Percentiles rank a stretch among this genome's conserved stretches.
phyloP scores from a whole-genome alignment of 2,329 filamentous ascomycete genomes.

The Penicillium sp. region DNA sequence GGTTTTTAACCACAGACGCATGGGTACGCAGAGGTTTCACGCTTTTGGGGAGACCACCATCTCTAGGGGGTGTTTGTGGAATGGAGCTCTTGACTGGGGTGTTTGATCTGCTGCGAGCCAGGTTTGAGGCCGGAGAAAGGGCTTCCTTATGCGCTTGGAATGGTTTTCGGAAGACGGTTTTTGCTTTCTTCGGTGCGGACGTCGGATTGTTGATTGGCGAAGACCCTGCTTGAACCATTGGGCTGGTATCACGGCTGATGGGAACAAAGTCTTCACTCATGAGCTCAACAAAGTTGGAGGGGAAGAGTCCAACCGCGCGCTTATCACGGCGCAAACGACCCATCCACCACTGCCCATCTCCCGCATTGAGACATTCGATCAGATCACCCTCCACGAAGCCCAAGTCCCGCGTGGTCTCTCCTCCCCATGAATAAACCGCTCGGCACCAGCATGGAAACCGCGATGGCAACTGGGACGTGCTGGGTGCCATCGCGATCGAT shows the following conservation, averaged over 20 bases:
- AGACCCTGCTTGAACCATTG: slow-evolving; percentile 56
- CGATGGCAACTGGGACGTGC: slow-evolving; percentile 61
- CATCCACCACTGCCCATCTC: slow-evolving; percentile 98
- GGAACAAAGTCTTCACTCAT: slow-evolving; percentile 84
- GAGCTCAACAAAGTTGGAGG: slow-evolving; percentile 95
- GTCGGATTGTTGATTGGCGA: slow-evolving; percentile 44
- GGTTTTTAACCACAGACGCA: slow-evolving; percentile 40
- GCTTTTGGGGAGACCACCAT: slow-evolving; percentile 34
- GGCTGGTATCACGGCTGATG: slow-evolving; percentile 48
- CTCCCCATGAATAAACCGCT: slow-evolving; percentile 90
- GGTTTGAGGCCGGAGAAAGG: slow-evolving; percentile 40
- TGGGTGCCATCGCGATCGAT: slow-evolving; percentile 44
- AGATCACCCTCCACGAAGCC: slow-evolving; percentile 97
- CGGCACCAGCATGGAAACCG: slow-evolving; percentile 90
- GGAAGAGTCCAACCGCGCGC: slow-evolving; percentile 87
- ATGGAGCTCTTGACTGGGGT: slow-evolving; percentile 41
- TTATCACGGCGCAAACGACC: slow-evolving; percentile 86
- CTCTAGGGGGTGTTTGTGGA: slow-evolving; percentile 38
- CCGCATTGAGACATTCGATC: slow-evolving; percentile 96
- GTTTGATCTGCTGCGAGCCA: slow-evolving; percentile 30
- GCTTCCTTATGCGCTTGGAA: slow-evolving; percentile 62
- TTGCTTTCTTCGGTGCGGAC: slow-evolving; percentile 58
- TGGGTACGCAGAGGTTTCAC: slow-evolving; percentile 38
- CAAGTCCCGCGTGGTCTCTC: slow-evolving; percentile 91
- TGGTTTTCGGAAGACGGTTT: slow-evolving; percentile 62